Conservation (phyloP, 306 rosid genomes). For the Quercus suber region DNA sequence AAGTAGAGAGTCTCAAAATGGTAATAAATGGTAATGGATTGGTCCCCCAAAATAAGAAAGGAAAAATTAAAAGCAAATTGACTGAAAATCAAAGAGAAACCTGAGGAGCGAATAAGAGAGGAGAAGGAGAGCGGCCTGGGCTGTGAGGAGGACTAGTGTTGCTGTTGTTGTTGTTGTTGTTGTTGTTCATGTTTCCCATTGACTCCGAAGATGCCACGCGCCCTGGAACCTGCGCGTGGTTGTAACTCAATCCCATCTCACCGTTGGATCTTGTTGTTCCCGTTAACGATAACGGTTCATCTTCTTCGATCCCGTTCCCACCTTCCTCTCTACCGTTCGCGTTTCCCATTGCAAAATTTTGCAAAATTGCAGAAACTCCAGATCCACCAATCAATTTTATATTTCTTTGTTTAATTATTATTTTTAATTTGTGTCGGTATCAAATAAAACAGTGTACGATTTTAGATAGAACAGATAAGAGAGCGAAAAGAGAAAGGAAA, state of each 20-base stretch:
- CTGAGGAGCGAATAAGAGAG: constrained; percentile 80
- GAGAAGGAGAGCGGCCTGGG: constrained; percentile 64
- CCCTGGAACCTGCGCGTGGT: constrained; percentile 32
- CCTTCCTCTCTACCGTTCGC: constrained; percentile 64
- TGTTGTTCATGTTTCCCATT: constrained; percentile 29
- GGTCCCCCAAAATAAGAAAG: too few relatives aligned
- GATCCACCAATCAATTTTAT: neutral
- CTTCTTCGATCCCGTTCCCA: constrained; percentile 19
- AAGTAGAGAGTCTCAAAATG: too few relatives aligned
- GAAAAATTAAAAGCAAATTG: too few relatives aligned
- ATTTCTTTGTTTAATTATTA: too few relatives aligned
- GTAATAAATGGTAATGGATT: too few relatives aligned
- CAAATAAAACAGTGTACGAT: too few relatives aligned
- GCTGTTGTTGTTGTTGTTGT: too few relatives aligned
- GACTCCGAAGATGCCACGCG: constrained; percentile 57
- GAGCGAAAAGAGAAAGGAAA: too few relatives aligned
- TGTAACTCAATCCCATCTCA: constrained; percentile 29
- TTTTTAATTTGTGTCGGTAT: too few relatives aligned
- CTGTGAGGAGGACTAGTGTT: constrained; percentile 70
- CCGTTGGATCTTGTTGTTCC: constrained; percentile 22
- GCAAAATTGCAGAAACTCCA: neutral
- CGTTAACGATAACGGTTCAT: neutral
- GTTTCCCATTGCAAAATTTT: constrained; percentile 48
- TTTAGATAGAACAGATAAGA: too few relatives aligned
- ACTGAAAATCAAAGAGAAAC: constrained; percentile 16